phyloP scores from a whole-genome alignment of 2,329 filamentous ascomycete genomes.

The Aspergillus aculeatus region DNA sequence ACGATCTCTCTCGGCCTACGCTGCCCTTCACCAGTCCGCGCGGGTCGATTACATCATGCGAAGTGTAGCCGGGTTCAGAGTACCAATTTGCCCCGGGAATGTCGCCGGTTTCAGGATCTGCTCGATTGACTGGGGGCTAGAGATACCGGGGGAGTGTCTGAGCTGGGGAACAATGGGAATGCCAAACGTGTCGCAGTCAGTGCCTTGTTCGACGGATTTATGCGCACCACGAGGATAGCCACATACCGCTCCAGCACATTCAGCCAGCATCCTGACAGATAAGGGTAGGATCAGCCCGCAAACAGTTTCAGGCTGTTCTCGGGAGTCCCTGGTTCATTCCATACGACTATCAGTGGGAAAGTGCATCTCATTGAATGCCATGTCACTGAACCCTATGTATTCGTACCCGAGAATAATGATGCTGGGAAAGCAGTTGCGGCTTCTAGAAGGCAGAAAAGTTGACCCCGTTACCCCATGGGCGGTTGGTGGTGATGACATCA shows the following conservation, averaged over 20 bases:
- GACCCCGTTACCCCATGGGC: not conserved
- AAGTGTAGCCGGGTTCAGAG: not conserved
- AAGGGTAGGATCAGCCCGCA: not conserved
- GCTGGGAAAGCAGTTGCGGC: not conserved
- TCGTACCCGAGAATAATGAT: not conserved
- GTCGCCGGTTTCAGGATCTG: not conserved
- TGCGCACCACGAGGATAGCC: not conserved
- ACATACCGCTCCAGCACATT: not conserved
- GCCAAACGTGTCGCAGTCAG: not conserved
- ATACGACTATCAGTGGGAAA: not conserved
- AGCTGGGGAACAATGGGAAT: not conserved
- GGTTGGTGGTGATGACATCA: not conserved
- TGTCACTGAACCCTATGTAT: not conserved
- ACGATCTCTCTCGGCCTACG: not conserved
- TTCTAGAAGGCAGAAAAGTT: not conserved
- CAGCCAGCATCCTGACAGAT: not conserved
- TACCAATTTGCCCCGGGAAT: not conserved
- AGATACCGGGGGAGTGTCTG: not conserved
- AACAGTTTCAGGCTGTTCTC: not conserved
- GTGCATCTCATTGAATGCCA: not conserved
- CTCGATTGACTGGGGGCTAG: not conserved
- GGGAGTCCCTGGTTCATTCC: not conserved
- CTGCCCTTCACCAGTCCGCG: not conserved
- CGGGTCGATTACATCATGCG: constrained; percentile 7
- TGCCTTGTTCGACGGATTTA: not conserved